These are phyloP conservation scores for Sergeia podlipaevii DNA, from an alignment of 208 protist genomes.

Conservation along the genomic window DNA sequence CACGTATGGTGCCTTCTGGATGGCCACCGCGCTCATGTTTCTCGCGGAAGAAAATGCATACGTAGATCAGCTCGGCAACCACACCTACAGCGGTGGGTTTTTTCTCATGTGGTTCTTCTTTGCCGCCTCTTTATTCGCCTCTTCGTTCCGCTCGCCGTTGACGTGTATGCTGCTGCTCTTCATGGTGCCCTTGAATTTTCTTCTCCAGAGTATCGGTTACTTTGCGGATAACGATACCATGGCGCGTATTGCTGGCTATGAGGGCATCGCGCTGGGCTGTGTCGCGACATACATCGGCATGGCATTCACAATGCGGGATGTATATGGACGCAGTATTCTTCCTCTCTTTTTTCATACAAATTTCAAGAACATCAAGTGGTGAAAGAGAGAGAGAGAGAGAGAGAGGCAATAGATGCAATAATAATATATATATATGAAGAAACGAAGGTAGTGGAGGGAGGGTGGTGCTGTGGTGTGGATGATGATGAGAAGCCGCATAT, in stretches of 20 bases:
- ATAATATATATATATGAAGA: too few species aligned
- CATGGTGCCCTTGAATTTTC: conserved; percentile 21
- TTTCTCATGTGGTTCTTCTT: conserved; percentile 39
- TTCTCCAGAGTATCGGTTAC: conserved; percentile 13
- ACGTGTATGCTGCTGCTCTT: conserved; percentile 23
- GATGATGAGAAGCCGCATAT: too few species aligned
- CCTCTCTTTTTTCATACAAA: conserved; percentile 31
- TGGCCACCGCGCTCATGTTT: conserved; percentile 20
- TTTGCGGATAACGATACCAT: conserved; percentile 21
- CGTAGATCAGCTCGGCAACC: not conserved
- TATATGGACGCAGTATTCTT: conserved; percentile 27
- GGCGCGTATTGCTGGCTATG: conserved; percentile 34
- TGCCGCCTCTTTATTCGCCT: conserved; percentile 12
- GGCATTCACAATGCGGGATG: conserved; percentile 38
- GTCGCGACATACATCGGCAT: conserved; percentile 45
- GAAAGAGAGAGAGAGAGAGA: not conserved
- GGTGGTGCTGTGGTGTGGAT: too few species aligned
- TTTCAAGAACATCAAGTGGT: conserved; percentile 25
- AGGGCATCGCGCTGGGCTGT: conserved; percentile 37
- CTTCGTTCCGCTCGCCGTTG: conserved; percentile 16
- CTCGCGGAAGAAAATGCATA: not conserved
- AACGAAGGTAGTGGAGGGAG: too few species aligned
- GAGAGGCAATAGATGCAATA: too few species aligned
- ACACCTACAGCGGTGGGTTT: conserved; percentile 26
- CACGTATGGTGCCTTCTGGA: conserved; percentile 41